These are phyloP conservation scores for Xerocomellus dryophilus DNA, from an alignment of 768 basidiomycete species.

Conservation along the genomic window DNA sequence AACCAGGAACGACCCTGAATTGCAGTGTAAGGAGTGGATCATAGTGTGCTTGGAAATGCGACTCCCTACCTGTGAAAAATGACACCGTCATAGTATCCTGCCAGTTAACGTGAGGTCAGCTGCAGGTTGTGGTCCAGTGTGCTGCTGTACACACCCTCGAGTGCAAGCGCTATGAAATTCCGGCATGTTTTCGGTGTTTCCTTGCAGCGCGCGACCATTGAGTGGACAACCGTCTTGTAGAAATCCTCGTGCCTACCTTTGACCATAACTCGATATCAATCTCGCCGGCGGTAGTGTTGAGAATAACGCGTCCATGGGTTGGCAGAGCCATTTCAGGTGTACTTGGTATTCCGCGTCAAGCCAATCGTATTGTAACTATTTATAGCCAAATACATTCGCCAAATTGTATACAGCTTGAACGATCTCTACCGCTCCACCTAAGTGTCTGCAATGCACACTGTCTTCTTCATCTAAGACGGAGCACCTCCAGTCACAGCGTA, in stretches of 20 bases:
- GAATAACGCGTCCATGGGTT: constrained; percentile 79
- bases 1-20: constrained; percentile 77
- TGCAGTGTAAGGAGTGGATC: not conserved
- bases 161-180: constrained; percentile 82
- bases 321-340: constrained; percentile 65
- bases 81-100: constrained; percentile 95
- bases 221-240: not conserved
- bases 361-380: not conserved
- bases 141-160: constrained; percentile 68
- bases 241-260: constrained; percentile 51
- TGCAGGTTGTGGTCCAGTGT: not conserved
- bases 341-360: not conserved
- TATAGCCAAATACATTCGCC: constrained; percentile 15
- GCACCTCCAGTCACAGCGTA: constrained; percentile 21
- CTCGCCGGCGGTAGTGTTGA: constrained; percentile 87
- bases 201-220: constrained; percentile 32
- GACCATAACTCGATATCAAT: constrained; percentile 91
- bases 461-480: constrained; percentile 10
- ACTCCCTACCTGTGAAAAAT: constrained; percentile 82
- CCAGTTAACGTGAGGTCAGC: constrained; percentile 5
- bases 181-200: constrained; percentile 95
- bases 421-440: not conserved
- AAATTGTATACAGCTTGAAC: not conserved
- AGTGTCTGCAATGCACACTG: not conserved
- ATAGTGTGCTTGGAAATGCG: not conserved